Evolutionary conservation across 306 rosid species (phyloP).

Genomic region (Lablab purpureus): DNA sequence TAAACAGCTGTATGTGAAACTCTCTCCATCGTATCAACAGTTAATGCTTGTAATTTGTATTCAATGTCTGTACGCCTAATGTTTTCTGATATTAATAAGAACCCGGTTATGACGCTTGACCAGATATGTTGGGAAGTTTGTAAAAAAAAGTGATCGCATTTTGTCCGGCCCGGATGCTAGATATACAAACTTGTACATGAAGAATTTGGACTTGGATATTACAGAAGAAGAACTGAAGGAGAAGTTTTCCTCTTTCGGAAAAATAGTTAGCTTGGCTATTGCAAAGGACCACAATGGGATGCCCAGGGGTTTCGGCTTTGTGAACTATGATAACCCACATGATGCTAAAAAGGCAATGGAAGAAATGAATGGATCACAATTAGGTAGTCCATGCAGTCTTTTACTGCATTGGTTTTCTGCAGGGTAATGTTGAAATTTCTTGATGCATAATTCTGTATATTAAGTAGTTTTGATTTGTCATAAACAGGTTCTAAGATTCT

Average conservation of each 20-base stretch:
- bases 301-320: conserved; percentile 85
- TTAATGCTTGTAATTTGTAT: background rate
- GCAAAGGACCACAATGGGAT: conserved; percentile 66
- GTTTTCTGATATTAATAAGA: conserved; percentile 20
- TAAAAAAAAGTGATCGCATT: conserved; percentile 70
- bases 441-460: conserved; percentile 2
- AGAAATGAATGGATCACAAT: conserved; percentile 69
- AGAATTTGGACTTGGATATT: conserved; percentile 74
- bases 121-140: conserved; percentile 84
- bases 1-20: conserved; percentile 70
- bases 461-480: conserved; percentile 41
- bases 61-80: conserved; percentile 27
- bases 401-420: conserved; percentile 20
- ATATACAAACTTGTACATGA: conserved; percentile 81
- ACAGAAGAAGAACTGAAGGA: conserved; percentile 65
- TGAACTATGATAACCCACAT: conserved; percentile 73
- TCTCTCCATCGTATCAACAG: background rate
- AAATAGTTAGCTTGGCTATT: conserved; percentile 70
- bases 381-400: conserved; percentile 60
- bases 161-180: conserved; percentile 61
- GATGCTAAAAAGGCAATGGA: conserved; percentile 85
- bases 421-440: conserved; percentile 13
- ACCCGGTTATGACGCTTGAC: conserved; percentile 35
- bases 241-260: conserved; percentile 75
- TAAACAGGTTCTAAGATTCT: conserved; percentile 77